A percentile compares a stretch with the other conserved stretches of the same genome.
Conservation (phyloP, 495 filamentous ascomycete genomes). For the Xylaria scruposa region DNA sequence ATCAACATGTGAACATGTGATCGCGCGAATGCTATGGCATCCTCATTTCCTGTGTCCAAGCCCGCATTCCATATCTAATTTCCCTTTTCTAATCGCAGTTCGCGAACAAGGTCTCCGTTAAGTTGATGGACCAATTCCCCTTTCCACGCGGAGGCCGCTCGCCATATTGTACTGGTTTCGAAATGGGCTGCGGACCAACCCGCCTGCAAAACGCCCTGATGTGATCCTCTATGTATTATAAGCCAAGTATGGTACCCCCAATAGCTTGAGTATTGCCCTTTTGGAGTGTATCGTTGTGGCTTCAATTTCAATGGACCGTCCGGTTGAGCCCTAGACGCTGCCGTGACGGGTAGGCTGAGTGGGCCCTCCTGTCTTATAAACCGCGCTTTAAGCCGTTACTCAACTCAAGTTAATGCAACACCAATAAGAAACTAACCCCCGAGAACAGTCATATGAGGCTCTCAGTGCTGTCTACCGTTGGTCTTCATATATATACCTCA, state of each 20-base stretch:
- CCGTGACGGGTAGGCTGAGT: not conserved
- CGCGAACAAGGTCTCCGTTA: not conserved
- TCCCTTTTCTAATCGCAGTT: not conserved
- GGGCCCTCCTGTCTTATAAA: not conserved
- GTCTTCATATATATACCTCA: constrained; percentile 2
- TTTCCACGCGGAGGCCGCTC: not conserved
- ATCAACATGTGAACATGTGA: not conserved
- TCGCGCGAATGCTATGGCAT: not conserved
- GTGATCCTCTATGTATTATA: constrained; percentile 10
- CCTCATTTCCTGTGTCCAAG: constrained; percentile 5
- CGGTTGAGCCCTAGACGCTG: not conserved
- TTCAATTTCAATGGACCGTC: not conserved
- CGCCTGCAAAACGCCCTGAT: constrained; percentile 1
- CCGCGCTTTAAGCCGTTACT: not conserved
- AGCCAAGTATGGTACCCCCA: not conserved
- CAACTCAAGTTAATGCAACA: not conserved
- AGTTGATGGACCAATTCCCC: not conserved
- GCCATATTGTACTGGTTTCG: not conserved
- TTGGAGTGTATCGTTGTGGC: not conserved
- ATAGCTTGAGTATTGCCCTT: not conserved
- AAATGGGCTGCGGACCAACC: not conserved
- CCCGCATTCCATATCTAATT: constrained; percentile 6
- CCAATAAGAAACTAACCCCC: not conserved
- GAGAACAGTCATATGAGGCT: not conserved
- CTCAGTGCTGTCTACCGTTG: not conserved